phyloP scores from a whole-genome alignment of 352 stramenopile species.

The Phytopythium ostracodes region DNA sequence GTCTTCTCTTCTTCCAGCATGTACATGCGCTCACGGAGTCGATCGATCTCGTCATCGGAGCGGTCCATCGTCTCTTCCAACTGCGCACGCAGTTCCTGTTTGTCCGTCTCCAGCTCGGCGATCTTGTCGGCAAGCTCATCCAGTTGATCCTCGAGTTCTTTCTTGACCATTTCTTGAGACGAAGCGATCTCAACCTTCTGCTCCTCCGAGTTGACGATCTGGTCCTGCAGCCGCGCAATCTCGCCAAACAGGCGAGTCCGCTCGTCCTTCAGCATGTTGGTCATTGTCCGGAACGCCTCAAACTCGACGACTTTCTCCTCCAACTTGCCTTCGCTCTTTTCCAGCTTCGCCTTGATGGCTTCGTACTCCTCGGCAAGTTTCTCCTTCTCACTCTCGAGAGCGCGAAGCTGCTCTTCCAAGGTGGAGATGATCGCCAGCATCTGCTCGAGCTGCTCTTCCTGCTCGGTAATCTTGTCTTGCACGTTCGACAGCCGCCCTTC shows the following conservation, averaged over 20 bases:
- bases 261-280: conserved; percentile 60
- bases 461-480: conserved; percentile 43
- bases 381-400: conserved; percentile 43
- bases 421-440: conserved; percentile 47
- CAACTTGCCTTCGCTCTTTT: conserved; percentile 40
- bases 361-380: conserved; percentile 38
- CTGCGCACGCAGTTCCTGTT: conserved; percentile 32
- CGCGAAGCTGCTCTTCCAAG: conserved; percentile 45
- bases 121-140: conserved; percentile 55
- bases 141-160: conserved; percentile 55
- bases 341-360: conserved; percentile 42
- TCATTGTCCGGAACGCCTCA: conserved; percentile 51
- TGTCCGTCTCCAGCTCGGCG: conserved; percentile 51
- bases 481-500: conserved; percentile 40
- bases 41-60: conserved; percentile 47
- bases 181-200: conserved; percentile 39
- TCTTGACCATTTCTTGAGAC: conserved; percentile 42
- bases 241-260: conserved; percentile 47
- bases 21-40: conserved; percentile 37
- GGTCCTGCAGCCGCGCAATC: conserved; percentile 49
- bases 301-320: conserved; percentile 66
- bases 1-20: conserved; percentile 47
- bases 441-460: conserved; percentile 53
- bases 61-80: conserved; percentile 31
- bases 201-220: conserved; percentile 34